Evolutionary conservation across 2,329 filamentous ascomycete species (phyloP).

Genomic region (Claviceps spartinae): DNA sequence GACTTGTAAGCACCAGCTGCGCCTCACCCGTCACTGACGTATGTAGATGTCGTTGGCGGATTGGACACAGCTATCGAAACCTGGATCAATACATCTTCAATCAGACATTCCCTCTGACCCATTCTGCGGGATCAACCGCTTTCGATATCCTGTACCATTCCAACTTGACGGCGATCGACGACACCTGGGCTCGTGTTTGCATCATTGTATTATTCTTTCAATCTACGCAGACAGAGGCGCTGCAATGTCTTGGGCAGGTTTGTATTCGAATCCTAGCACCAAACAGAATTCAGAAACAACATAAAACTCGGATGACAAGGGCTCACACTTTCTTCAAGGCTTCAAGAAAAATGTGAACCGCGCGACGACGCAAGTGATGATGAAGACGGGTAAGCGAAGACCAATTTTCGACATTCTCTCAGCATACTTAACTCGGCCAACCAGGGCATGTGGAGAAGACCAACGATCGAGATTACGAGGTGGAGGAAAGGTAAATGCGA

Average conservation of each 20-base stretch:
- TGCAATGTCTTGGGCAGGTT: conserved; percentile 61
- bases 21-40: conserved; percentile 11
- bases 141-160: not conserved
- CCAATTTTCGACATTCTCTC: no score
- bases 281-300: not conserved
- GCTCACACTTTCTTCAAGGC: conserved; percentile 24
- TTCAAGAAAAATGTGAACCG: conserved; percentile 90
- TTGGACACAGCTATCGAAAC: conserved; percentile 20
- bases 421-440: not conserved
- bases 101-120: not conserved
- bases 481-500: conserved; percentile 63
- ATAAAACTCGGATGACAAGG: conserved; percentile 8
- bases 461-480: conserved; percentile 96
- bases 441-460: conserved; percentile 93
- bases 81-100: conserved; percentile 5
- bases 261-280: conserved; percentile 5
- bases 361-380: conserved; percentile 99
- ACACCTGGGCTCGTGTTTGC: not conserved
- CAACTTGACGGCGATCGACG: not conserved
- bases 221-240: conserved; percentile 10
- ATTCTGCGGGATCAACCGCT: not conserved
- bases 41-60: conserved; percentile 8
- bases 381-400: conserved; percentile 69
- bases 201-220: not conserved
- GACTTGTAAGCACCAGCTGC: conserved; percentile 1